Evolutionary conservation across 352 stramenopile species (phyloP).

Genomic region (Phytophthora syringae): DNA sequence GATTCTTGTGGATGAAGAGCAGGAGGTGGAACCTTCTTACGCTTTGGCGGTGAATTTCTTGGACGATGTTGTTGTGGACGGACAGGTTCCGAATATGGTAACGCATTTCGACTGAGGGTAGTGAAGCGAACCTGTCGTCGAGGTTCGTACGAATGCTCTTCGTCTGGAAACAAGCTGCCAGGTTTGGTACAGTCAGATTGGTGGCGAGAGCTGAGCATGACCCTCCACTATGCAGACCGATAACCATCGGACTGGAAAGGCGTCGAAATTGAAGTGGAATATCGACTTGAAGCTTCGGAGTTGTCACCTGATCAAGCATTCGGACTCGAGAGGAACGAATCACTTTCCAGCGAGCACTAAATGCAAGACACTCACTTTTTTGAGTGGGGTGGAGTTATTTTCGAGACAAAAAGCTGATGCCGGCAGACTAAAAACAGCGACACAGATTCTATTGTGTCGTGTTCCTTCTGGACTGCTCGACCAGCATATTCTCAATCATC

Average conservation of each 20-base stretch:
- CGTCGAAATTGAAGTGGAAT: background rate
- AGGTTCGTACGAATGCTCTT: conserved; percentile 25
- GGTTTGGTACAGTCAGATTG: background rate
- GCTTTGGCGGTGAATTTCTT: conserved; percentile 7
- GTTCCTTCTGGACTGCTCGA: conserved; percentile 37
- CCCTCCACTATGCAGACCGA: conserved; percentile 4
- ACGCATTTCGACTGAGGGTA: conserved; percentile 14
- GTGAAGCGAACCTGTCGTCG: conserved; percentile 24
- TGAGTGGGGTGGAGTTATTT: no score
- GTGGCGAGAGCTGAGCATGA: conserved; percentile 16
- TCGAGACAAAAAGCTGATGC: no score
- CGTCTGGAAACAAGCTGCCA: conserved; percentile 23
- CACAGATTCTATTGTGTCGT: conserved; percentile 10
- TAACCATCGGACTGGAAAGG: conserved; percentile 12
- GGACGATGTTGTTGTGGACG: background rate
- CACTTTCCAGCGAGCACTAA: no score
- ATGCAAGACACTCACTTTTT: no score
- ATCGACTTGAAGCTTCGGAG: background rate
- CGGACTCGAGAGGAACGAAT: background rate
- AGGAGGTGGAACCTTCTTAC: background rate
- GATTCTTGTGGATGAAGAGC: background rate
- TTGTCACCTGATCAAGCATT: background rate
- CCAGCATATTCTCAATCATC: conserved; percentile 63
- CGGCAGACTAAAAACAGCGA: no score
- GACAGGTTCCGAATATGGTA: conserved; percentile 2